Evolutionary conservation across 108 stramenopile genomes (phyloP).

Genomic region (Cyclotella baltica): DNA sequence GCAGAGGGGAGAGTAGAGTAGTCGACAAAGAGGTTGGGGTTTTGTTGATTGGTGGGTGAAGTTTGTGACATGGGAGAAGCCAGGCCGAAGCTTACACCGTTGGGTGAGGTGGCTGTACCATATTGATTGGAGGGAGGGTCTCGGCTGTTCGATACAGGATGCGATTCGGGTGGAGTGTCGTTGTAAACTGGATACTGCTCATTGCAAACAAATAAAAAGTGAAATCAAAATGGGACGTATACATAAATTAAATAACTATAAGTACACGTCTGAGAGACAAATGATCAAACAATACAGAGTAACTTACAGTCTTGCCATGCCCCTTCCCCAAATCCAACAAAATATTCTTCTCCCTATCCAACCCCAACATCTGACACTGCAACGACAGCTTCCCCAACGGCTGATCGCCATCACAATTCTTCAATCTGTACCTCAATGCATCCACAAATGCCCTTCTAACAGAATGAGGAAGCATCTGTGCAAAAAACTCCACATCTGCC

Average conservation of each 20-base stretch:
- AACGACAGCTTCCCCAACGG: constrained; percentile 55
- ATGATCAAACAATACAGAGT: background rate
- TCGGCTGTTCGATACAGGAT: background rate
- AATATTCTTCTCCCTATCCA: constrained; percentile 70
- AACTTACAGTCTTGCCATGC: constrained; percentile 26
- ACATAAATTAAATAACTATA: too few relatives aligned
- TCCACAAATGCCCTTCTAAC: constrained; percentile 66
- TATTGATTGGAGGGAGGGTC: constrained; percentile 2
- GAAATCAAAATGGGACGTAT: background rate
- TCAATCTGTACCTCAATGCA: constrained; percentile 65
- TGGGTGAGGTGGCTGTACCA: constrained; percentile 5
- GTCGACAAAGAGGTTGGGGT: too few relatives aligned
- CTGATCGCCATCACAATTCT: constrained; percentile 20
- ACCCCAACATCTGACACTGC: constrained; percentile 71
- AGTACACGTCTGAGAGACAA: too few relatives aligned
- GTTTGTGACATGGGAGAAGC: constrained; percentile 21
- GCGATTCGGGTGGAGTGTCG: background rate
- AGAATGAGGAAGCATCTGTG: constrained; percentile 62
- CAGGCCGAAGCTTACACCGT: constrained; percentile 43
- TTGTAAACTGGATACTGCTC: constrained; percentile 30
- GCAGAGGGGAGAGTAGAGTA: constrained; percentile 7
- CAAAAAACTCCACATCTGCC: constrained; percentile 62
- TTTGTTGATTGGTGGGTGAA: background rate
- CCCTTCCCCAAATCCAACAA: constrained; percentile 53
- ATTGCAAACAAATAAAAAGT: too few relatives aligned